phyloP scores from a whole-genome alignment of 139 green algal species.

The Chlorella sp. region DNA sequence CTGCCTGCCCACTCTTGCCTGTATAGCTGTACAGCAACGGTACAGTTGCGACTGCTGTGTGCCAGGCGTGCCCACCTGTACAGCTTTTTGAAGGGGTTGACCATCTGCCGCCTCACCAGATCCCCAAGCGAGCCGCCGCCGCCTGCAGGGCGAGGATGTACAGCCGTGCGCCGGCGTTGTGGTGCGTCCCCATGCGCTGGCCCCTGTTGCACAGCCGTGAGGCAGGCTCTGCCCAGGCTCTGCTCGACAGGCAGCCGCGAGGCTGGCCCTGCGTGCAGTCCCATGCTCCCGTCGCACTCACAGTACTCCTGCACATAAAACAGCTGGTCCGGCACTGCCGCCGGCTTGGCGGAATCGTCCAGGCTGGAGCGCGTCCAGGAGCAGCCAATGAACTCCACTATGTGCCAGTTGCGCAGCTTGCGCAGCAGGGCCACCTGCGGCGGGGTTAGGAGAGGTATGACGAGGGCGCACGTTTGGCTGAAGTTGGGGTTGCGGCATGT shows the following conservation, averaged over 20 bases:
- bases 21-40: too few relatives aligned
- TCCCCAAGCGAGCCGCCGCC: slow-evolving; percentile 61
- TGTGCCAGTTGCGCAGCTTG: slow-evolving; percentile 57
- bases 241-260: too few relatives aligned
- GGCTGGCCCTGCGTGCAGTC: too few relatives aligned
- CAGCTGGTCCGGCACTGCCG: slow-evolving; percentile 43
- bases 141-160: slow-evolving; percentile 12
- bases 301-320: slow-evolving; percentile 68
- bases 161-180: background rate
- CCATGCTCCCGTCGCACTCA: background rate
- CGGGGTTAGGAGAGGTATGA: too few relatives aligned
- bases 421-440: slow-evolving; percentile 50
- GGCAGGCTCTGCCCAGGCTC: too few relatives aligned
- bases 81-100: background rate
- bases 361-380: background rate
- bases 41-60: too few relatives aligned
- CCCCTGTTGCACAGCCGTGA: too few relatives aligned
- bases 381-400: slow-evolving; percentile 49
- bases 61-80: too few relatives aligned
- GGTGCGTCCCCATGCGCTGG: background rate
- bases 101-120: slow-evolving; percentile 44
- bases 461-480: too few relatives aligned
- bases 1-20: too few relatives aligned
- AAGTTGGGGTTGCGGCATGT: too few relatives aligned
- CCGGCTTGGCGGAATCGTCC: slow-evolving; percentile 2